Base-by-base conservation (phyloP, 768 basidiomycete species). In the Kwoniella shandongensis region DNA sequence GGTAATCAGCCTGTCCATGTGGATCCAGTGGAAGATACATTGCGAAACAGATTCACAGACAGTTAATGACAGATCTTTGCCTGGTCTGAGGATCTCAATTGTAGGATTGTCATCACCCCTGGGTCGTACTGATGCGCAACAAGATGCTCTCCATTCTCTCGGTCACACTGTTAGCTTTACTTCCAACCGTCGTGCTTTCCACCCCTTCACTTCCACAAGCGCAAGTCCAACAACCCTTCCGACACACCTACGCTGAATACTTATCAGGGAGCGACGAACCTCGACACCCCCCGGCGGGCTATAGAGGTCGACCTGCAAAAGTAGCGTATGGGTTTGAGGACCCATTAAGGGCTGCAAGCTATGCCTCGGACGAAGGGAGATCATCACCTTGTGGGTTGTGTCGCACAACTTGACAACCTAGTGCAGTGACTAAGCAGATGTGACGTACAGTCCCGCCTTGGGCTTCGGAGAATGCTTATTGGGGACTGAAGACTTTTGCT, bases 401-500 rank as follows among this genome's bases (percentile, higher is more conserved):
- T 25, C 26, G 20, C 45, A 18, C n/a, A 44, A 44, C 17, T 12
- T 44, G 45, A 15, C 27, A 17, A 32, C 32, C 32, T 6, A n/a
- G n/a, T n/a, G n/a, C n/a, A 13, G 42, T 18, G 17, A 18, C n/a
- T 23, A 22, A 12, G 5, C 25, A 42, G 36, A 26, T 27, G 17
- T 25, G 20, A 8, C 40, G 7, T 11, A 17, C n/a, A 55, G 54
- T 30, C 12, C 44, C 32, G 5, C 54, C 54, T 32, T 55, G 38
- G 13, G 35, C 45, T 30, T 22, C 44, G 12, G 32, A n/a, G 18
- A 22, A 32, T n/a, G 44, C 44, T 8, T 55, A 55, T 44, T 35
- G 26, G n/a, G 54, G 54, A 22, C 44, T 55, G n/a, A 55, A 55
- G 44, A 55, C 54, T 4, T 55, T 55, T 40, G 54, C 22, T 15